Conservation (phyloP, 768 basidiomycete species). For the Dioszegia hungarica region DNA sequence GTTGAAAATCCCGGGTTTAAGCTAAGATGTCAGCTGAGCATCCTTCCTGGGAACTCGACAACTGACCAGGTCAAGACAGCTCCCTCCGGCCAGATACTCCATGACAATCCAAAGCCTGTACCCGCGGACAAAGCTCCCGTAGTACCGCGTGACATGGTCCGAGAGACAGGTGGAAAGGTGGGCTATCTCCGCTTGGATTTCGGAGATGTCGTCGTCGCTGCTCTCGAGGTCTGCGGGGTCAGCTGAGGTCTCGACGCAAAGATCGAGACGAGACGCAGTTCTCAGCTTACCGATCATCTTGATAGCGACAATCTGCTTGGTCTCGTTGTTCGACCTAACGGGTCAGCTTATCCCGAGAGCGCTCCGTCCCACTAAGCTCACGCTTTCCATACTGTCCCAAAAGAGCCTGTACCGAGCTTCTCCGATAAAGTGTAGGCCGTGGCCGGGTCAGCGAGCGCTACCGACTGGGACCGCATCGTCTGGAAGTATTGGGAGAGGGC, state of each 20-base stretch:
- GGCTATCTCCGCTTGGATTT: constrained; percentile 97
- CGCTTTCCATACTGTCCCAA: constrained; percentile 96
- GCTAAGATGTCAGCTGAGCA: constrained; percentile 10
- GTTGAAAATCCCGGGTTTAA: constrained; percentile 83
- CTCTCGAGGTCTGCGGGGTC: constrained; percentile 76
- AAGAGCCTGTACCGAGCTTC: constrained; percentile 95
- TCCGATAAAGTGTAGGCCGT: constrained; percentile 88
- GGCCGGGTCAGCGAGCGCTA: constrained; percentile 59
- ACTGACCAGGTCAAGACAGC: constrained; percentile 77
- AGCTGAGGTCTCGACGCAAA: neutral
- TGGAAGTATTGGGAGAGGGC: neutral
- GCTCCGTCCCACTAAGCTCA: constrained; percentile 26
- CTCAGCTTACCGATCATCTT: constrained; percentile 88
- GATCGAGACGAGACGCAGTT: neutral
- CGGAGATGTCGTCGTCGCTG: constrained; percentile 95
- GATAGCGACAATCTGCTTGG: constrained; percentile 90
- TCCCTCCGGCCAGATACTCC: constrained; percentile 99
- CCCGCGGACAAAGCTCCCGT: constrained; percentile 90
- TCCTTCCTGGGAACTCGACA: neutral
- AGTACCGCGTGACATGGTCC: constrained; percentile 92
- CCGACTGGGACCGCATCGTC: neutral
- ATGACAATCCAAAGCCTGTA: constrained; percentile 99
- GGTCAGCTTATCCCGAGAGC: neutral
- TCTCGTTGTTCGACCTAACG: constrained; percentile 73
- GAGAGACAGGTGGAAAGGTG: constrained; percentile 94